A percentile compares a stretch with the other conserved stretches of the same genome.
These are phyloP conservation scores for Copromyces sp. DNA, from an alignment of 495 filamentous ascomycete species.

Conservation along the genomic window DNA sequence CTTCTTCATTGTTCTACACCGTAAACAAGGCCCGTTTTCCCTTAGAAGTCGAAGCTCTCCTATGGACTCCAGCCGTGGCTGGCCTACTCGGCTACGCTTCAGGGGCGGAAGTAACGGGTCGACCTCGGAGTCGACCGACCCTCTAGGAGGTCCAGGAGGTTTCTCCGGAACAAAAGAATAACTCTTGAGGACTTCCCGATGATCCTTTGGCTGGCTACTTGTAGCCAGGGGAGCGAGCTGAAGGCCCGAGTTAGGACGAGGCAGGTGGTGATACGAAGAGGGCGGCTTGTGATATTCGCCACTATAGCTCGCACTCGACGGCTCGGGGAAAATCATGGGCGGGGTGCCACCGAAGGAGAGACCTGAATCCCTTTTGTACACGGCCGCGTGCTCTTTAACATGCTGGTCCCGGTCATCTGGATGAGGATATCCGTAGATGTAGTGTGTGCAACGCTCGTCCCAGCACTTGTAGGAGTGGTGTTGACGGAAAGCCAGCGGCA, in stretches of 20 bases:
- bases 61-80: slow-evolving; percentile 38
- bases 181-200: slow-evolving; percentile 33
- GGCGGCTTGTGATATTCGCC: slow-evolving; percentile 25
- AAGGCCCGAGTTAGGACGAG: slow-evolving; percentile 28
- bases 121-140: slow-evolving; percentile 37
- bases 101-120: slow-evolving; percentile 40
- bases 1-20: slow-evolving; percentile 32
- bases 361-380: slow-evolving; percentile 33
- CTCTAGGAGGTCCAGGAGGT: slow-evolving; percentile 23
- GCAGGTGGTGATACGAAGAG: slow-evolving; percentile 25
- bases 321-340: slow-evolving; percentile 27
- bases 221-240: slow-evolving; percentile 29
- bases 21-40: slow-evolving; percentile 35
- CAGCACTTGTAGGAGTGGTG: slow-evolving; percentile 40
- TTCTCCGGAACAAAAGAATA: slow-evolving; percentile 34
- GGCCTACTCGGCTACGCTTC: slow-evolving; percentile 38
- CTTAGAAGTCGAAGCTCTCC: slow-evolving; percentile 37
- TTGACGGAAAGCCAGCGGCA: slow-evolving; percentile 27
- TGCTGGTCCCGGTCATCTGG: slow-evolving; percentile 38
- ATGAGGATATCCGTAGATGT: slow-evolving; percentile 39
- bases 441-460: slow-evolving; percentile 40
- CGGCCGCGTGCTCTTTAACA: slow-evolving; percentile 30
- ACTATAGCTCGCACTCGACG: slow-evolving; percentile 19
- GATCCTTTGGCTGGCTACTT: slow-evolving; percentile 28
- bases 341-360: slow-evolving; percentile 31